phyloP scores from a whole-genome alignment of 148 eudicot species.

The Selenicereus undatus region DNA sequence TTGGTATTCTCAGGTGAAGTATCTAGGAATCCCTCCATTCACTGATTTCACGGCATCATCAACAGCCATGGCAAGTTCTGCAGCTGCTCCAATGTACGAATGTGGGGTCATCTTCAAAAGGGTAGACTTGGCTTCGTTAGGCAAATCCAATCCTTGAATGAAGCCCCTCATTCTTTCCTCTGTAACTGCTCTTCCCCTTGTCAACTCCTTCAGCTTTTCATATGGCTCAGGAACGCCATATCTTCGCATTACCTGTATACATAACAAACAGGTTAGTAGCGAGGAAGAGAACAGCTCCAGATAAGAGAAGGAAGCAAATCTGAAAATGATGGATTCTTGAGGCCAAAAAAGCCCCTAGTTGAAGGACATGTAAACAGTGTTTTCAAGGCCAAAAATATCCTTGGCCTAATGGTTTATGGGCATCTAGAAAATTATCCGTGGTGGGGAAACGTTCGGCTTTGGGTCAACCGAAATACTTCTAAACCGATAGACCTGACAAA shows the following conservation, averaged over 20 bases:
- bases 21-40: slow-evolving; percentile 23
- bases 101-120: slow-evolving; percentile 78
- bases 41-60: slow-evolving; percentile 29
- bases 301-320: not conserved
- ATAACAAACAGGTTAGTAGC: not conserved
- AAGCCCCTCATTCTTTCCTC: slow-evolving; percentile 65
- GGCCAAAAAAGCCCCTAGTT: not conserved
- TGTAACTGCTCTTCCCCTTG: slow-evolving; percentile 77
- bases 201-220: slow-evolving; percentile 86
- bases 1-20: not conserved
- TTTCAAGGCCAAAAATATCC: too few relatives aligned
- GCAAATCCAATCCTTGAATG: slow-evolving; percentile 66
- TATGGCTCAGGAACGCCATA: slow-evolving; percentile 94
- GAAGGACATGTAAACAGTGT: not conserved
- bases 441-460: too few relatives aligned
- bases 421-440: too few relatives aligned
- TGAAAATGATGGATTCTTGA: not conserved
- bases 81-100: slow-evolving; percentile 61
- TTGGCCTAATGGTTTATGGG: too few relatives aligned
- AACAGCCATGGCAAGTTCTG: slow-evolving; percentile 47
- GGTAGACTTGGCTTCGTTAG: slow-evolving; percentile 53
- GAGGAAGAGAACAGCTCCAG: not conserved
- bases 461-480: too few relatives aligned
- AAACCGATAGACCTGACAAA: too few relatives aligned
- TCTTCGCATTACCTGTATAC: slow-evolving; percentile 82